Evolutionary conservation across 2,329 filamentous ascomycete species (phyloP), one percentile per base, ranked within the genome.

Genomic region (Tolypocladium amazonense): DNA sequence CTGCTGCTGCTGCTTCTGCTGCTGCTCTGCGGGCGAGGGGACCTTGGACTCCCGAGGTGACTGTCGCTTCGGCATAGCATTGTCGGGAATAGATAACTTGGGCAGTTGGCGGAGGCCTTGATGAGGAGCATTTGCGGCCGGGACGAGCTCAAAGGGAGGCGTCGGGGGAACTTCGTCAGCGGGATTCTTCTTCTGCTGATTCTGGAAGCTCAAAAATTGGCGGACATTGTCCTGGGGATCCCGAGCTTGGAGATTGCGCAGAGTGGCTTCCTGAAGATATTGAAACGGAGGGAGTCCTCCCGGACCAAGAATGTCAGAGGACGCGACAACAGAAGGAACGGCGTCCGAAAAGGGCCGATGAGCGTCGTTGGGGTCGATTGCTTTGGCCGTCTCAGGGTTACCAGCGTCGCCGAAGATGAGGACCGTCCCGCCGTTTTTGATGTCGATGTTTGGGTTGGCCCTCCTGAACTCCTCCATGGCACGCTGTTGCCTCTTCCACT

Each of bases 191-290:
- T 71, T 64, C 43, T 89, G 87, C 71, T 97, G 93, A 71, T 89
- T 87, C 71, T 97, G 93, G 71, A 96, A 92, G 69, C 84, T 84
- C 58, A 97, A 82, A 74, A 96, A 97, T 65, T 96, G 90, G 69
- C 90, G 87, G 41, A 97, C 91, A 66, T 93, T 96, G 75, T 97
- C 92, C 72, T 95, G 92, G 7, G 92, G 89, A 69, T 97, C 92
- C 58, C 88, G 83, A 23, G 80, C 78, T 69, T 88, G 81, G 38
- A 96, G 71, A 63, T 81, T 85, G 60, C 86, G 84, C 20, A 96
- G 85, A 50, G 81, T 82, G 56, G 88, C 85, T 71, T 92, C 87
- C 67, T 92, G 87, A 43, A 97, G 82, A 63, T 86, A 84, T 61
- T 83, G 81, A 61, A 92, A 80, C 30, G 86, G 79, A 27, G 88